Base-by-base conservation (phyloP, 1,139 yeast genomes). In the Williopsis jadinii region DNA sequence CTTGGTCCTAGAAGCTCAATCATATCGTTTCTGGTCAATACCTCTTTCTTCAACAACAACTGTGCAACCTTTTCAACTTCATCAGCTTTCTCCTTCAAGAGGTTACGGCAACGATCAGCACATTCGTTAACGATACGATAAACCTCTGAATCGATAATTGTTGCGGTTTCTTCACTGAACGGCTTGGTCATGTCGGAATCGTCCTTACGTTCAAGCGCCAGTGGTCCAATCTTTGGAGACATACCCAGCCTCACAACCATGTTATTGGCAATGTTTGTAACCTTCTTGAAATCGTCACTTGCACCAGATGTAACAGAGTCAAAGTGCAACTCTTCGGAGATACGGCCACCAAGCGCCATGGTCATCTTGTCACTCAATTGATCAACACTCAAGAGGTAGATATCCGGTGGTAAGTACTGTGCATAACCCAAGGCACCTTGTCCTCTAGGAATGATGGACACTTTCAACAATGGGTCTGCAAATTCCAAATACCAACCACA, bases 351-450 rank as follows among this genome's bases (percentile, higher is more conserved):
- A 41, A 92, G 72, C 0, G 97, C 87, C 97, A 92, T 92, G 26
- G 90, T 79, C 96, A 92, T 92, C 53, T 95, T 73, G 60, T 92
- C 95, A 52, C 68, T 67, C 51, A 90, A 77, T 63, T 92, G 95
- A 51, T 79, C 79, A 47, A 84, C 77, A 26, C 85, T 77, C 55
- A 86, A 73, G 55, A 92, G 71, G 55, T 88, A 87, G 58, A 84
- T 86, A 60, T 92, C 98, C 8, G 95, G 88, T 11, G 98, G 98
- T 49, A 94, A 71, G 60, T 92, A 92, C 62, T 92, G 97, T 1
- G 98, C 98, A 62, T 92, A 92, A n/a, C 98, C 98, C 42, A 92
- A 71, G 2, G 97, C 95, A 41, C 95, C 96, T 66, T 83, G 88
- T 9, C 97, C 97, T 59, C 97, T 79, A 41, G 98, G 98, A 49